Evolutionary conservation across 306 rosid genomes (phyloP).

Genomic region (Fragaria ananassa): DNA sequence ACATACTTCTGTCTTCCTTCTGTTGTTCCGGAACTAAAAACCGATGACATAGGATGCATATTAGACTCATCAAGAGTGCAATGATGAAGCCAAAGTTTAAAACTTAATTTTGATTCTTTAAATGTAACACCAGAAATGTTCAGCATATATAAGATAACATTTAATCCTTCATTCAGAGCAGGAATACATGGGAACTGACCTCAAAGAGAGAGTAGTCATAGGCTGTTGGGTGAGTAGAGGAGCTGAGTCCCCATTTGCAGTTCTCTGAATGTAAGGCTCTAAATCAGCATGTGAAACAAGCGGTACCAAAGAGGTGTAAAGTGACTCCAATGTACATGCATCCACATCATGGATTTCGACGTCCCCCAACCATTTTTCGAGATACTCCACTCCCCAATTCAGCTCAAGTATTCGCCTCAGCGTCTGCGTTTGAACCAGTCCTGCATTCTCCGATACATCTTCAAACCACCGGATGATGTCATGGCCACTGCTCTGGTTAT

Average conservation of each 20-base stretch:
- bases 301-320: conserved; percentile 76
- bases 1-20: conserved; percentile 86
- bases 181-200: conserved; percentile 30
- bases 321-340: conserved; percentile 59
- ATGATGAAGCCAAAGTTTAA: not conserved
- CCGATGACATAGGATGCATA: not conserved
- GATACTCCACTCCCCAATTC: conserved; percentile 66
- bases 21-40: conserved; percentile 87
- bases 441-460: conserved; percentile 48
- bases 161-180: not conserved
- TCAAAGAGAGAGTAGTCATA: conserved; percentile 72
- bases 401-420: conserved; percentile 64
- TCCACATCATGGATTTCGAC: conserved; percentile 53
- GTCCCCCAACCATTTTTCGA: conserved; percentile 60
- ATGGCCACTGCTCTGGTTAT: conserved; percentile 18
- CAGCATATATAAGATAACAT: not conserved
- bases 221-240: conserved; percentile 75
- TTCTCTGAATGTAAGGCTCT: conserved; percentile 74
- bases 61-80: not conserved
- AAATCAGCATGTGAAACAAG: conserved; percentile 73
- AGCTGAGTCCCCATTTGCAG: conserved; percentile 67
- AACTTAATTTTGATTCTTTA: not conserved
- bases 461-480: conserved; percentile 75
- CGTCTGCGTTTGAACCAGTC: conserved; percentile 53
- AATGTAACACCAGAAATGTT: not conserved